These are phyloP conservation scores for Carex myosuroides DNA, from an alignment of 176 grass and related monocot species.

Conservation along the genomic window DNA sequence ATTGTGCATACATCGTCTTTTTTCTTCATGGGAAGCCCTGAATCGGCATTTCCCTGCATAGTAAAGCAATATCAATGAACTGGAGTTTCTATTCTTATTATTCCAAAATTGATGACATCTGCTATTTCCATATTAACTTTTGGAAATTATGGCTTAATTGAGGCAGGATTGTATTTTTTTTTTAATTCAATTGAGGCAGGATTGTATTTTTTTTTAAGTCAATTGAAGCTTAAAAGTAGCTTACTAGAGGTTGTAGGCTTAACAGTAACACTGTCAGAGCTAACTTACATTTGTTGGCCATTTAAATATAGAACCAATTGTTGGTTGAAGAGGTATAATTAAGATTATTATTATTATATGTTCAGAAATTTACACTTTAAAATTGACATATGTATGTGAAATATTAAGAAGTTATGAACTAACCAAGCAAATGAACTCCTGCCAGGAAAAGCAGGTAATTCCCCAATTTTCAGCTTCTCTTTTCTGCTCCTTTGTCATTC, in stretches of 20 bases:
- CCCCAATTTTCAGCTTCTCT: conserved; percentile 47
- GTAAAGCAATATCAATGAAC: background rate
- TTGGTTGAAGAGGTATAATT: background rate
- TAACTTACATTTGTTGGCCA: background rate
- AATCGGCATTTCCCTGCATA: conserved; percentile 40
- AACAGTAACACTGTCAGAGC: background rate
- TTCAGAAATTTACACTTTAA: background rate
- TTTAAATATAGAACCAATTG: background rate
- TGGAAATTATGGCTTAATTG: background rate
- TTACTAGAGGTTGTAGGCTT: background rate
- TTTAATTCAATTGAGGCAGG: too few species aligned
- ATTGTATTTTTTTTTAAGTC: background rate
- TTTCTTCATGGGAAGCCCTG: conserved; percentile 35
- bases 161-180: background rate
- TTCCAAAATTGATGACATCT: background rate
- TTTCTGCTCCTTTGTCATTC: conserved; percentile 46
- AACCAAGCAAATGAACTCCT: conserved; percentile 71
- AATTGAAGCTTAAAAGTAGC: background rate
- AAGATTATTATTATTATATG: background rate
- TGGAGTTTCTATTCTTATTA: background rate
- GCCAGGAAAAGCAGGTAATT: conserved; percentile 80
- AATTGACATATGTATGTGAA: background rate
- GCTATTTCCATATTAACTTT: background rate
- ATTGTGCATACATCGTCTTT: conserved; percentile 85
- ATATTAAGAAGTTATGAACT: background rate